phyloP scores from a whole-genome alignment of 495 filamentous ascomycete species.

The Tuber borchii region DNA sequence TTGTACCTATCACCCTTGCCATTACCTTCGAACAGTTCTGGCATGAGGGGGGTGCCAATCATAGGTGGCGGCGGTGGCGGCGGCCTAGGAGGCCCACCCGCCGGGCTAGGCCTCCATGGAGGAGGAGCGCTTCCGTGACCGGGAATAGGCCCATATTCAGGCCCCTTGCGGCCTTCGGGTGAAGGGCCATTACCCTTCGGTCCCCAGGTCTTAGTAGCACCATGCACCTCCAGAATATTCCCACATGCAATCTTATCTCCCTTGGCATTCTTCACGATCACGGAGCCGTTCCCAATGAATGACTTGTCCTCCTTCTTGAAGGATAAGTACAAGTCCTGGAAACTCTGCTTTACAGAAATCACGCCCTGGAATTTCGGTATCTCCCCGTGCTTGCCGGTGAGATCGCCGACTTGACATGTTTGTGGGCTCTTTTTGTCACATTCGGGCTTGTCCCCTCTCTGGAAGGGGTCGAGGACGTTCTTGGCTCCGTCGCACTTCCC shows the following conservation, averaged over 20 bases:
- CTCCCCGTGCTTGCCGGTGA: constrained; percentile 13
- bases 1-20: not conserved
- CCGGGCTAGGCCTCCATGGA: not conserved
- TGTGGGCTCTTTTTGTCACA: constrained; percentile 11
- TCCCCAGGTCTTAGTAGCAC: not conserved
- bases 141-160: not conserved
- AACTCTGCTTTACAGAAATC: constrained; percentile 42
- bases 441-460: not conserved
- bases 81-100: not conserved
- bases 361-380: constrained; percentile 10
- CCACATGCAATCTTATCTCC: constrained; percentile 63
- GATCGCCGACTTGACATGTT: constrained; percentile 22
- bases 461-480: not conserved
- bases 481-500: not conserved
- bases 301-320: constrained; percentile 50
- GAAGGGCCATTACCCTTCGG: not conserved
- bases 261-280: constrained; percentile 55
- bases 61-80: not conserved
- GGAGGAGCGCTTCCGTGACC: not conserved
- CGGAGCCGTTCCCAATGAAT: constrained; percentile 68
- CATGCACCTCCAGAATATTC: constrained; percentile 48
- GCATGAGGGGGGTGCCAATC: not conserved
- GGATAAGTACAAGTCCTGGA: constrained; percentile 61
- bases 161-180: not conserved
- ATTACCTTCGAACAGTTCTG: not conserved